Conservation (phyloP, 148 eudicot genomes). For the Euryodendron excelsum region DNA sequence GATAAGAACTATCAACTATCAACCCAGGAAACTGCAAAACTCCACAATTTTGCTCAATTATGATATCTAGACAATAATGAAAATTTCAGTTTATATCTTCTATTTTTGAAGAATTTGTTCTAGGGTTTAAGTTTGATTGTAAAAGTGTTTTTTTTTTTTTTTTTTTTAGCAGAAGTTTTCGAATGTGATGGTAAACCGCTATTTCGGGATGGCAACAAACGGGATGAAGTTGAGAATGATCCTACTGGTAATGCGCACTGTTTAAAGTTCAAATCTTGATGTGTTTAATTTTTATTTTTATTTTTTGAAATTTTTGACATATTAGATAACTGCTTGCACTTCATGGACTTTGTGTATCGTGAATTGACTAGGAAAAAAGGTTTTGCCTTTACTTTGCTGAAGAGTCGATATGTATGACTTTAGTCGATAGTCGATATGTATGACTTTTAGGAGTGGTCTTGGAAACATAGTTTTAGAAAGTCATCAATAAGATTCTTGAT, state of each 20-base stretch:
- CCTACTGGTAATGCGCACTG: background rate
- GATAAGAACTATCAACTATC: background rate
- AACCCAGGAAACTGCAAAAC: background rate
- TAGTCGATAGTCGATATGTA: no score
- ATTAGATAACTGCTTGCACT: background rate
- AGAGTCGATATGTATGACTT: background rate
- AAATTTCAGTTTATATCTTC: background rate
- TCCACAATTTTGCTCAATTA: background rate
- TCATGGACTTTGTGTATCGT: background rate
- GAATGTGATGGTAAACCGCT: constrained; percentile 25
- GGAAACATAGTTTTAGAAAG: background rate
- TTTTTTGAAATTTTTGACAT: no score
- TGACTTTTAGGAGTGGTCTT: background rate
- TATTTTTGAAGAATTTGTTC: background rate
- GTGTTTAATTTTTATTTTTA: no score
- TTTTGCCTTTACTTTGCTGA: background rate
- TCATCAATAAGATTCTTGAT: background rate
- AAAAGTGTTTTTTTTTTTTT: constrained; percentile 9
- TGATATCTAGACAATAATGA: background rate
- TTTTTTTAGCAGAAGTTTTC: constrained; percentile 27
- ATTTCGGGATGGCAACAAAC: background rate
- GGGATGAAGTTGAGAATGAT: background rate
- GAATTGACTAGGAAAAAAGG: background rate
- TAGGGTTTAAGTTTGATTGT: background rate
- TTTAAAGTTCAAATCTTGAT: background rate